Evolutionary conservation across 2,329 filamentous ascomycete species (phyloP).

Genomic region (Aureobasidium subglaciale): DNA sequence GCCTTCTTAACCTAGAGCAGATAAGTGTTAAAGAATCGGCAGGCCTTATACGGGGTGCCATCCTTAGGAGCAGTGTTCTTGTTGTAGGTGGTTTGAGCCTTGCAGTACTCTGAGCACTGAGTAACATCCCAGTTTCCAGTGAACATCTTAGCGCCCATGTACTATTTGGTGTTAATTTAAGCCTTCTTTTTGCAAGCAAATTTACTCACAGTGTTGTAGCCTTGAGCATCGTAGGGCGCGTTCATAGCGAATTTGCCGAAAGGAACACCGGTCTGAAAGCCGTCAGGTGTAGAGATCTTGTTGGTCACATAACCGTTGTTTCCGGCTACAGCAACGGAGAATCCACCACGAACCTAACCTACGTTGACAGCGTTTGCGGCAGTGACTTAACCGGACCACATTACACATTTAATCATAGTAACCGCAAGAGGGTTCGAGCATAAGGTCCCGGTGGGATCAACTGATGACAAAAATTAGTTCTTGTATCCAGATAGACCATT

Average conservation of each 20-base stretch:
- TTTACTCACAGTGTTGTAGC: no score
- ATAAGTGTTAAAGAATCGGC: conserved; percentile 11
- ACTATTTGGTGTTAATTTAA: no score
- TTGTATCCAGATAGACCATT: background rate
- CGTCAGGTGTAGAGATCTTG: conserved; percentile 22
- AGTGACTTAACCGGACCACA: conserved; percentile 29
- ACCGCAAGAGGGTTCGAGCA: conserved; percentile 17
- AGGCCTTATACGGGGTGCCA: background rate
- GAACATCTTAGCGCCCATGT: no score
- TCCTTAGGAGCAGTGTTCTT: conserved; percentile 16
- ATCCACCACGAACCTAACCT: conserved; percentile 27
- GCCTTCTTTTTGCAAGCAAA: no score
- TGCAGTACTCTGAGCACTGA: conserved; percentile 24
- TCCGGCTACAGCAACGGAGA: conserved; percentile 37
- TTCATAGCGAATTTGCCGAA: conserved; percentile 18
- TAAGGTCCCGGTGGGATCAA: conserved; percentile 18
- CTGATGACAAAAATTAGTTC: background rate
- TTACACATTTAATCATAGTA: conserved; percentile 26
- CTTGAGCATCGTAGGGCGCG: conserved; percentile 21
- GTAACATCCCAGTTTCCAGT: conserved; percentile 22
- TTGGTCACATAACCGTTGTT: conserved; percentile 33
- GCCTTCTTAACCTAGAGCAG: conserved; percentile 15
- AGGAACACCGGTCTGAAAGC: conserved; percentile 24
- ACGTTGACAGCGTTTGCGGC: conserved; percentile 27
- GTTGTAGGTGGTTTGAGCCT: conserved; percentile 18